These are phyloP conservation scores for Trametes sanguinea DNA, from an alignment of 768 basidiomycete genomes.

Conservation along the genomic window DNA sequence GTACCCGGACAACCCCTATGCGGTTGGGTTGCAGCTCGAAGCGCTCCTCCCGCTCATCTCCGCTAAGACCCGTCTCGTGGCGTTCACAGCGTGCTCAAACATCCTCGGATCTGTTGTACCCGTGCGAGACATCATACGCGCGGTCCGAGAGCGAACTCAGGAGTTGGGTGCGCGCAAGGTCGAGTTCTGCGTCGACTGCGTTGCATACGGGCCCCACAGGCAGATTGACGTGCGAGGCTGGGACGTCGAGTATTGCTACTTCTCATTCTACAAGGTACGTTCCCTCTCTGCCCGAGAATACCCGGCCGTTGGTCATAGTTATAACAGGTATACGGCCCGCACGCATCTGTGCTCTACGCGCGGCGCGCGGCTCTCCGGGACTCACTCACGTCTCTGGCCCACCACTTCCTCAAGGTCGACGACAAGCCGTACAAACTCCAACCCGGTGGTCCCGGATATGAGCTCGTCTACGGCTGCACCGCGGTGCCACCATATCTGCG, in stretches of 20 bases:
- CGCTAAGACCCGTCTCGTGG: conserved; percentile 66
- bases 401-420: conserved; percentile 65
- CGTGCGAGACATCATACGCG: conserved; percentile 55
- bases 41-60: conserved; percentile 66
- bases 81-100: conserved; percentile 76
- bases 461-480: conserved; percentile 61
- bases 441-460: conserved; percentile 76
- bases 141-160: conserved; percentile 51
- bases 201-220: conserved; percentile 77
- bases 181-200: conserved; percentile 74
- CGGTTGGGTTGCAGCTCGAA: conserved; percentile 52
- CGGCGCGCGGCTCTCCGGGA: conserved; percentile 47
- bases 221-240: conserved; percentile 71
- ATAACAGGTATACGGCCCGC: conserved; percentile 70
- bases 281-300: not conserved
- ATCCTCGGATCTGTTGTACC: conserved; percentile 69
- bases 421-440: conserved; percentile 61
- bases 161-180: conserved; percentile 58
- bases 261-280: conserved; percentile 74
- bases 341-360: conserved; percentile 66
- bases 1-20: conserved; percentile 60
- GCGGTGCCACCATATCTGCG: conserved; percentile 64
- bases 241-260: conserved; percentile 75
- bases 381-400: conserved; percentile 60
- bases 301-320: not conserved